These are phyloP conservation scores for Globisporangium camurandrum DNA, from an alignment of 352 stramenopile species.

Conservation along the genomic window DNA sequence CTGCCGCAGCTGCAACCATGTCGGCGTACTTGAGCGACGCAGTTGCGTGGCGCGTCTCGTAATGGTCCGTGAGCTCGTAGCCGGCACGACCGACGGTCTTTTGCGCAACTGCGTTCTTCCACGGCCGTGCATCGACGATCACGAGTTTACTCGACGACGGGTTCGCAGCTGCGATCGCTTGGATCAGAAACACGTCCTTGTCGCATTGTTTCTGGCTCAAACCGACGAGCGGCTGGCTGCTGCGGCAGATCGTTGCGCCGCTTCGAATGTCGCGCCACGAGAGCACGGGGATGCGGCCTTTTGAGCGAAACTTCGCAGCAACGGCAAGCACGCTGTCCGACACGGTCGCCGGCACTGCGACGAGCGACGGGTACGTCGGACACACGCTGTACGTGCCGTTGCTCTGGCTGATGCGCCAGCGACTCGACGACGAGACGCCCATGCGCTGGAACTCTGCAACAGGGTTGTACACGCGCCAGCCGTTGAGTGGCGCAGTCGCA, in stretches of 20 bases:
- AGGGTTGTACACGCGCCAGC: constrained; percentile 64
- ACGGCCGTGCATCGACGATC: constrained; percentile 87
- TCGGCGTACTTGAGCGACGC: constrained; percentile 58
- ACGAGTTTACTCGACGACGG: constrained; percentile 73
- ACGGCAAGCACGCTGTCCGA: constrained; percentile 54
- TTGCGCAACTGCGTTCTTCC: constrained; percentile 88
- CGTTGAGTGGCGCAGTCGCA: constrained; percentile 33
- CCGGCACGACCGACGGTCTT: constrained; percentile 84
- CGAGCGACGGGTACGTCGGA: constrained; percentile 68
- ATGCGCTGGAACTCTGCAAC: constrained; percentile 64
- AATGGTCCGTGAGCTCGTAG: constrained; percentile 84
- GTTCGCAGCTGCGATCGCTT: constrained; percentile 69
- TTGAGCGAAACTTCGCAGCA: constrained; percentile 82
- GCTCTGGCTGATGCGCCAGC: constrained; percentile 60
- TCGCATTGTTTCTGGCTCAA: constrained; percentile 76
- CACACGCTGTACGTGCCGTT: constrained; percentile 71
- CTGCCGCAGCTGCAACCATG: constrained; percentile 33
- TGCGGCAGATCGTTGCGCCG: constrained; percentile 71
- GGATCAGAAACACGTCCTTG: constrained; percentile 80
- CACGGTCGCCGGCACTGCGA: constrained; percentile 56
- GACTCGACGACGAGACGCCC: constrained; percentile 42
- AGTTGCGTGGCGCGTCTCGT: constrained; percentile 57
- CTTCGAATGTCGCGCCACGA: constrained; percentile 72
- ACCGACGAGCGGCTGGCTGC: constrained; percentile 79
- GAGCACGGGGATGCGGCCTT: constrained; percentile 72